Evolutionary conservation across 495 filamentous ascomycete genomes (phyloP), one percentile per base, ranked within the genome.

Genomic region (Aspergillus incahuasiensis): DNA sequence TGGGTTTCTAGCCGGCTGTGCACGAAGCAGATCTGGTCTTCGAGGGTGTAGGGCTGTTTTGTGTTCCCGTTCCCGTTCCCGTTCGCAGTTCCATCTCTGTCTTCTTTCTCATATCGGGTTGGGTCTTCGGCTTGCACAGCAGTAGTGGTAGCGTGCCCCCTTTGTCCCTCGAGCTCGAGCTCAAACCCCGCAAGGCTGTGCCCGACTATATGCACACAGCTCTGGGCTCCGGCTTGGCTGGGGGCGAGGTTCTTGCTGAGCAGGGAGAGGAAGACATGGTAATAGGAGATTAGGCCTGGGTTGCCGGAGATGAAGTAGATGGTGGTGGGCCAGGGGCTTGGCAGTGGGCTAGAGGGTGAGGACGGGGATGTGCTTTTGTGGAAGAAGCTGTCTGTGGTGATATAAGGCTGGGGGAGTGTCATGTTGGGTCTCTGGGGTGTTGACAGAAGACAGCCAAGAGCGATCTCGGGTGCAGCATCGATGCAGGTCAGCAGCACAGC

Each of bases 261-360:
- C 21, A 74, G 69, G 43, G 69, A 83, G 20, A 90, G 75, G 68
- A 95, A 96, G 1, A 80, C 75, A 34, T 77, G 67, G 70, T 97
- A 97, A 75, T 91, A 97, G 28, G 71, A 73, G 43, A 96, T 84
- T 32, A 96, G 72, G 0, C 92, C 92, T 9, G 92, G 92, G 57
- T 96, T 96, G 15, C 92, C 92, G 24, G 90, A 77, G 39, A 96
- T 82, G 68, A 95, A 89, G 73, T 80, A 85, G 38, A 86, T 72
- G 49, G 66, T 69, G 13, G 65, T 62, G 5, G 66, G 59, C 0
- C 54, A 16, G 13, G 25, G 11, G 19, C 19, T 7, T 7, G 66
- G 59, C 0, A 52, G 15, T 11, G 25, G 4, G 19, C 7, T 4
- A 4, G 59, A 53, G 3, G 58, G 40, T 9, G 32, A 49, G 19